phyloP scores from a whole-genome alignment of 805 yeast species.

The Clavispora fructus region DNA sequence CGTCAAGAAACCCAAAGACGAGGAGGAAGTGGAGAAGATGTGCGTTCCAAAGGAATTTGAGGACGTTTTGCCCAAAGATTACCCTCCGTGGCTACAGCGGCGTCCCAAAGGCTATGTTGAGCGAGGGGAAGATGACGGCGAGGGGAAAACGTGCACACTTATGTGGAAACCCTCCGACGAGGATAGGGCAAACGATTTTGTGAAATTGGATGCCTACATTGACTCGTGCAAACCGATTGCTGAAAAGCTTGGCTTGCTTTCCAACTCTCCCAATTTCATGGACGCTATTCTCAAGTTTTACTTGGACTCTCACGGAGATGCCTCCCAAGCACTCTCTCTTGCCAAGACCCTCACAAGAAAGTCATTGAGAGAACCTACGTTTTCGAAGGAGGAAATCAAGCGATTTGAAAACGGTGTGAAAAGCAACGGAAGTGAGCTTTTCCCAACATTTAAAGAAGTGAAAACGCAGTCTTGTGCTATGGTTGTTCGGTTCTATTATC shows the following conservation, averaged over 20 bases:
- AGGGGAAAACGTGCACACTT: constrained; percentile 48
- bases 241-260: constrained; percentile 43
- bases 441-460: constrained; percentile 68
- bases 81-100: constrained; percentile 73
- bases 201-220: constrained; percentile 49
- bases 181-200: constrained; percentile 21
- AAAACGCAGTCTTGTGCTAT: constrained; percentile 66
- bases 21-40: constrained; percentile 21
- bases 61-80: constrained; percentile 39
- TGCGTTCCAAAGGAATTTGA: constrained; percentile 45
- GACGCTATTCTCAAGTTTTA: constrained; percentile 64
- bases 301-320: constrained; percentile 48
- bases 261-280: constrained; percentile 74
- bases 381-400: constrained; percentile 55
- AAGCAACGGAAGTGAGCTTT: constrained; percentile 71
- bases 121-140: constrained; percentile 66
- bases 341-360: constrained; percentile 50
- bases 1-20: constrained; percentile 13
- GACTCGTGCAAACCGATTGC: constrained; percentile 55
- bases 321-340: constrained; percentile 41
- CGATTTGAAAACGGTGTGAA: constrained; percentile 72
- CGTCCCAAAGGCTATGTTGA: constrained; percentile 78
- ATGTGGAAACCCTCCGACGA: constrained; percentile 55
- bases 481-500: constrained; percentile 81
- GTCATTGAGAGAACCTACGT: constrained; percentile 70